Conservation (phyloP, 805 yeast species). For the Saccharomycopsis vini region DNA sequence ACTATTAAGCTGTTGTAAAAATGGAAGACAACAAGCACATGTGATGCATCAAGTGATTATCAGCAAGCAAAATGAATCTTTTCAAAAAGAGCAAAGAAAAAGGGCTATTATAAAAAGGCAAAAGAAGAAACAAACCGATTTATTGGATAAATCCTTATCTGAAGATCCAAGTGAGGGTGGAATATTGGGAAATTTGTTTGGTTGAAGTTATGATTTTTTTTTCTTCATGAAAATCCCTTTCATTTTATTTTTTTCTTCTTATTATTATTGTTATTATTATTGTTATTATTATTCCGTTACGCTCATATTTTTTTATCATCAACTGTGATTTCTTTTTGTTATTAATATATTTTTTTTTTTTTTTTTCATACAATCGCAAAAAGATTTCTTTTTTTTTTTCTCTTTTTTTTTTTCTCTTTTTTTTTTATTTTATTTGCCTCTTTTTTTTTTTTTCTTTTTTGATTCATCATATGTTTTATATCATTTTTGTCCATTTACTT, state of each 20-base stretch:
- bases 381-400: too few relatives aligned
- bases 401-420: too few relatives aligned
- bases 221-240: too few relatives aligned
- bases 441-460: too few relatives aligned
- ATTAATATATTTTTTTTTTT: background rate
- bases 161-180: conserved; percentile 14
- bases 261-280: background rate
- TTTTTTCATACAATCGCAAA: background rate
- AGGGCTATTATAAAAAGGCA: conserved; percentile 13
- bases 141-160: conserved; percentile 9
- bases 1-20: conserved; percentile 11
- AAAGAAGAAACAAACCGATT: conserved; percentile 14
- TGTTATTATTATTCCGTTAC: background rate
- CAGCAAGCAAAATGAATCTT: conserved; percentile 16
- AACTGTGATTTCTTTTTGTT: background rate
- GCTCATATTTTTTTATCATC: background rate
- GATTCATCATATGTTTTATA: too few relatives aligned
- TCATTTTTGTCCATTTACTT: too few relatives aligned
- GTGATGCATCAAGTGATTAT: conserved; percentile 13
- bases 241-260: background rate
- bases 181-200: conserved; percentile 14
- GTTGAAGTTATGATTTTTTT: background rate
- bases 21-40: conserved; percentile 14
- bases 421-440: too few relatives aligned
- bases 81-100: conserved; percentile 16